Evolutionary conservation across 345 rosid species (phyloP), one percentile per base, ranked within the genome.

Genomic region (Eucalyptus fibrosa): DNA sequence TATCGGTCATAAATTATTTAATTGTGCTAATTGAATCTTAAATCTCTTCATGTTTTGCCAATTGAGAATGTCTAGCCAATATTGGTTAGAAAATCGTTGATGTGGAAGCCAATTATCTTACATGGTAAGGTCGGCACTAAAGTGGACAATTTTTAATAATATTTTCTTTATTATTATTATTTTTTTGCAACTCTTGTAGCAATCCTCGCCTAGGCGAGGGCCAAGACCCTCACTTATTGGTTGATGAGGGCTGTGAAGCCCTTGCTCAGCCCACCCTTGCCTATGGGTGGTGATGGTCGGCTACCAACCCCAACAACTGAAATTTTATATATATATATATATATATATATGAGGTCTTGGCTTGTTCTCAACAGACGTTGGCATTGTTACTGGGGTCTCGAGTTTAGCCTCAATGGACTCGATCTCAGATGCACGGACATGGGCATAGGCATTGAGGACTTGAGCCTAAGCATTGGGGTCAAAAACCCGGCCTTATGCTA

Each of bases 101-200:
- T 0, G 7, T 24, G 62, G 1, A 10, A 56, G 0, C 14, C 3
- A 2, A 24, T 56, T 19, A 0, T 9, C 62, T 24, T 24, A 24
- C 6, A 19, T 56, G 13, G 3, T 56, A 56, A 23, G 62, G 28
- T 56, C 0, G 12, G 1, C 3, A 10, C 1, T 21, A 9, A 56
- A 23, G 3, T 56, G 3, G 0, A 56, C 0, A 0, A 56, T 24
- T 23, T 9, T 56, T 56, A 9, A 56, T 21, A 56, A 23, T 56
- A 8, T 56, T 23, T 21, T 21, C 0, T 55, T 3, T 21, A 19
- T 55, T 7, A 42, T 42, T 42, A 42, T 42, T 51, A 0, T 53
- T 16, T 14, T 50, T 55, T 56, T 56, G 0, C 30, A 56, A 24
- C 13, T 56, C 62, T 56, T 4, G 14, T 23, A 24, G 6, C 13